Conservation (phyloP, 176 grass and related monocot genomes). For the Musa acuminata region DNA sequence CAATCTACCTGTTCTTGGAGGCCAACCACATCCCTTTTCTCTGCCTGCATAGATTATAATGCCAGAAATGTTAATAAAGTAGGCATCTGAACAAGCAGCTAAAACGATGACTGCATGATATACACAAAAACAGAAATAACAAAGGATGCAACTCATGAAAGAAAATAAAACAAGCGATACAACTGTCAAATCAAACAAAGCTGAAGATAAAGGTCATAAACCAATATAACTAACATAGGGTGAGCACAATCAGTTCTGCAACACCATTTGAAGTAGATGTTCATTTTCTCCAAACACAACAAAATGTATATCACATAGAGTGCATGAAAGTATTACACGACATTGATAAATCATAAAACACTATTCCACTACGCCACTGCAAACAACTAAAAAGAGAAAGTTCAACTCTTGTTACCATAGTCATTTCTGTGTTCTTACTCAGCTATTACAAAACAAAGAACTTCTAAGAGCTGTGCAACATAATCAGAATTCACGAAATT, state of each 20-base stretch:
- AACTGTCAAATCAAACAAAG: not conserved
- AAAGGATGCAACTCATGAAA: not conserved
- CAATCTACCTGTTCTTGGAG: conserved; percentile 74
- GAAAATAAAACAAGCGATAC: not conserved
- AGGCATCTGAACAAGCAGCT: too few relatives aligned
- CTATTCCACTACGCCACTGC: not conserved
- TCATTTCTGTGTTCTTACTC: not conserved
- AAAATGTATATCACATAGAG: not conserved
- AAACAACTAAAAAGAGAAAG: not conserved
- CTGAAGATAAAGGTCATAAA: not conserved
- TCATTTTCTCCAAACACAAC: not conserved
- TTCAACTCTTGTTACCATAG: not conserved
- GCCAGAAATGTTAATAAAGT: not conserved
- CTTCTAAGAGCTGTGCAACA: too few relatives aligned
- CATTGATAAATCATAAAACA: not conserved
- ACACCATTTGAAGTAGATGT: not conserved
- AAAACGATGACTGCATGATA: not conserved
- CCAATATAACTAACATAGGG: not conserved
- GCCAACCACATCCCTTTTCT: conserved; percentile 80
- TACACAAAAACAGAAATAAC: not conserved
- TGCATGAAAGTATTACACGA: not conserved
- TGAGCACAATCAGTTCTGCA: not conserved
- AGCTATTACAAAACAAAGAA: too few relatives aligned
- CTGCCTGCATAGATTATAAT: conserved; percentile 32
- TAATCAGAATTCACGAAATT: too few relatives aligned